Evolutionary conservation across 805 yeast genomes (phyloP).

Genomic region (Nakazawaea molendinolei): DNA sequence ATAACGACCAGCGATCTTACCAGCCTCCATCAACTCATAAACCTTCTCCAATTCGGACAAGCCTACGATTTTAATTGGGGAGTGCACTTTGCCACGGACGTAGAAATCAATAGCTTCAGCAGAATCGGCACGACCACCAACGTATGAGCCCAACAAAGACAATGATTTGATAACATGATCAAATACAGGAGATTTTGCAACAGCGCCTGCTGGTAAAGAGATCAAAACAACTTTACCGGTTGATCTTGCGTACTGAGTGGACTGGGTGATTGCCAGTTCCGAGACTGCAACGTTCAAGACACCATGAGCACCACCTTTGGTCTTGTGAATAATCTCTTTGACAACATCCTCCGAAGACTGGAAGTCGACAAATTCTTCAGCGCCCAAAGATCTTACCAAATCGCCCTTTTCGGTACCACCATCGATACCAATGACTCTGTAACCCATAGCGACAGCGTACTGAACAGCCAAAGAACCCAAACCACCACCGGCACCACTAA

Average conservation of each 20-base stretch:
- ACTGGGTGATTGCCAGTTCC: slow-evolving; percentile 56
- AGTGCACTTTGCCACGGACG: slow-evolving; percentile 11
- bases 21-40: slow-evolving; percentile 73
- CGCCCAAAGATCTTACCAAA: slow-evolving; percentile 53
- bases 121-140: slow-evolving; percentile 74
- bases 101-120: slow-evolving; percentile 22
- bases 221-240: slow-evolving; percentile 59
- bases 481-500: slow-evolving; percentile 79
- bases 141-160: slow-evolving; percentile 64
- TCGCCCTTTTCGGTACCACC: slow-evolving; percentile 59
- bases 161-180: slow-evolving; percentile 58
- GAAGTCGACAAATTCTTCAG: slow-evolving; percentile 59
- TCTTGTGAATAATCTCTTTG: slow-evolving; percentile 45
- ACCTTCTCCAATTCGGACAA: slow-evolving; percentile 64
- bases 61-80: slow-evolving; percentile 60
- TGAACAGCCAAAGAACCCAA: slow-evolving; percentile 70
- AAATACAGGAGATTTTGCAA: slow-evolving; percentile 56
- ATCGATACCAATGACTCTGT: slow-evolving; percentile 64
- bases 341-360: slow-evolving; percentile 47
- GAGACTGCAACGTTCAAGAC: slow-evolving; percentile 73
- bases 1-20: slow-evolving; percentile 82
- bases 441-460: slow-evolving; percentile 74
- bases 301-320: slow-evolving; percentile 74
- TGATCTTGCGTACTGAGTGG: slow-evolving; percentile 54
- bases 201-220: slow-evolving; percentile 58